Conservation (phyloP, 352 stramenopile genomes). For the Phytopythium aichiense region DNA sequence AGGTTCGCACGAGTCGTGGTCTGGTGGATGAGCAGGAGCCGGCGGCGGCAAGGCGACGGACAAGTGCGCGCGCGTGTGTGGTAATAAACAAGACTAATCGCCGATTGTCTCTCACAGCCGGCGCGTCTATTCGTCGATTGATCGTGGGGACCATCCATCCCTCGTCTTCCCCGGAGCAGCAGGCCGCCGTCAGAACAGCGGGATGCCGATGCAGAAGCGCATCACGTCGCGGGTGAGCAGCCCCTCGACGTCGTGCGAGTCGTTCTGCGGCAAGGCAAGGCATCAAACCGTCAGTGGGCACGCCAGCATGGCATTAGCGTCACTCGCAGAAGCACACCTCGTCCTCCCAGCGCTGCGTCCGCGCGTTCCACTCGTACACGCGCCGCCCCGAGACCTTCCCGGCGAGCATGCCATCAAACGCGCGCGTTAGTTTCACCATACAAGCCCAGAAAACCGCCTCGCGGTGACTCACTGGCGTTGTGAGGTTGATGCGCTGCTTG, state of each 20-base stretch:
- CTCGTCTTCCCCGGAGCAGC: neutral
- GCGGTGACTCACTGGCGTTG: conserved; percentile 36
- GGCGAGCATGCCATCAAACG: neutral
- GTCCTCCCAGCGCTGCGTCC: conserved; percentile 72
- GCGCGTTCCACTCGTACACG: conserved; percentile 71
- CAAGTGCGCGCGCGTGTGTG: conserved; percentile 20
- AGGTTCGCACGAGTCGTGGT: conserved; percentile 1
- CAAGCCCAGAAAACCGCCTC: neutral
- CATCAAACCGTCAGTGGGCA: conserved; percentile 7
- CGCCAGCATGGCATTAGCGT: neutral
- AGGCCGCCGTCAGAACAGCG: conserved; percentile 43
- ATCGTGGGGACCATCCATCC: neutral
- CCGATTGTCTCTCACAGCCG: neutral
- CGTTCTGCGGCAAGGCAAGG: conserved; percentile 23
- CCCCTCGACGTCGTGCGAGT: conserved; percentile 78
- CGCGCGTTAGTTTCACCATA: neutral
- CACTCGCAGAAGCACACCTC: conserved; percentile 29
- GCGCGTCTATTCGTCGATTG: neutral
- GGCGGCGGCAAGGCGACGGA: conserved; percentile 12
- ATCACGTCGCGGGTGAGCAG: conserved; percentile 80
- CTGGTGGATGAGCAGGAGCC: neutral
- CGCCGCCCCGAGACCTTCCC: conserved; percentile 63
- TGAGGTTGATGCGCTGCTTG: conserved; percentile 73
- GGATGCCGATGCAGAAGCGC: conserved; percentile 66
- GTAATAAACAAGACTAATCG: conserved; percentile 14